Evolutionary conservation across 169 alveolate species (phyloP).

Genomic region (Plasmodium coatneyi): DNA sequence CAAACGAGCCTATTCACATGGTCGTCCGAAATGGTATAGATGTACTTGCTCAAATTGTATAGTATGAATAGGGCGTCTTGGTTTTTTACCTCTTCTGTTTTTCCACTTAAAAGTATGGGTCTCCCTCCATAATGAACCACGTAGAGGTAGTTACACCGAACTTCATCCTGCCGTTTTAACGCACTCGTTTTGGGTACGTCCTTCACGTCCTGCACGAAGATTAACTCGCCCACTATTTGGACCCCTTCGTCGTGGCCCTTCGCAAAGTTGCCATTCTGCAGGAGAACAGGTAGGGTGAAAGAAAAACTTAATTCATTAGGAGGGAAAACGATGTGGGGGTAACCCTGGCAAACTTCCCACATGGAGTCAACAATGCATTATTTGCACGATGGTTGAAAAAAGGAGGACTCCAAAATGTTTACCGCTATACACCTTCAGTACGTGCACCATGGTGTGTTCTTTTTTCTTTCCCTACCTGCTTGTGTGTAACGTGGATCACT

Average conservation of each 20-base stretch:
- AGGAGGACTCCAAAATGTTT: not conserved
- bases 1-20: conserved; percentile 32
- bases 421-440: not conserved
- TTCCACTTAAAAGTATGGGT: conserved; percentile 9
- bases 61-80: conserved; percentile 25
- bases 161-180: not conserved
- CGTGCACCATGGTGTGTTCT: not conserved
- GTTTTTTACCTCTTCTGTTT: not conserved
- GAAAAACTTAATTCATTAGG: not conserved
- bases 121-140: conserved; percentile 32
- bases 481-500: conserved; percentile 9
- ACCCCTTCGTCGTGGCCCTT: not conserved
- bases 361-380: not conserved
- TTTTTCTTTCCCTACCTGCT: conserved; percentile 6
- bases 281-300: not conserved
- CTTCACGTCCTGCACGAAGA: not conserved
- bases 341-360: not conserved
- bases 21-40: conserved; percentile 16
- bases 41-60: conserved; percentile 31
- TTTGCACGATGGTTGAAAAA: not conserved
- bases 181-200: not conserved
- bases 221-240: conserved; percentile 33
- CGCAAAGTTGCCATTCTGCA: not conserved
- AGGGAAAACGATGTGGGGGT: not conserved
- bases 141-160: not conserved